Evolutionary conservation across 2,329 filamentous ascomycete species (phyloP).

Genomic region (Bipolaris bicolor): DNA sequence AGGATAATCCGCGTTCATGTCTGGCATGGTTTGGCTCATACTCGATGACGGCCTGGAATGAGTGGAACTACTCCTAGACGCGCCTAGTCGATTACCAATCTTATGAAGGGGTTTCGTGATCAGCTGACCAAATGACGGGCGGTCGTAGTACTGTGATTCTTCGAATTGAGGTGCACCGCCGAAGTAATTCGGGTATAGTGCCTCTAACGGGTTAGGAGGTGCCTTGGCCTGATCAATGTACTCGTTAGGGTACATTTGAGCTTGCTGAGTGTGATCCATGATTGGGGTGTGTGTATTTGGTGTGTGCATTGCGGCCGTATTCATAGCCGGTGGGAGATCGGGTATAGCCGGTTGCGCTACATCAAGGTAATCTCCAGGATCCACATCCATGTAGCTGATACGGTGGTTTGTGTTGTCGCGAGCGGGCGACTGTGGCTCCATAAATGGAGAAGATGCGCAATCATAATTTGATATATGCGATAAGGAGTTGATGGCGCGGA

Average conservation of each 20-base stretch:
- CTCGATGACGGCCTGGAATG: slow-evolving; percentile 33
- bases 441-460: slow-evolving; percentile 34
- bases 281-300: slow-evolving; percentile 28
- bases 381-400: slow-evolving; percentile 49
- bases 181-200: slow-evolving; percentile 46
- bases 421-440: slow-evolving; percentile 31
- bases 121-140: slow-evolving; percentile 44
- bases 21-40: slow-evolving; percentile 25
- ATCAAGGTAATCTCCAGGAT: slow-evolving; percentile 39
- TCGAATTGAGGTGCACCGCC: slow-evolving; percentile 44
- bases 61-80: slow-evolving; percentile 33
- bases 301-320: slow-evolving; percentile 23
- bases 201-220: slow-evolving; percentile 38
- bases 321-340: slow-evolving; percentile 31
- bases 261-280: slow-evolving; percentile 29
- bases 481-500: slow-evolving; percentile 30
- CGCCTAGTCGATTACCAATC: slow-evolving; percentile 37
- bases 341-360: slow-evolving; percentile 40
- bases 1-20: slow-evolving; percentile 33
- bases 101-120: slow-evolving; percentile 44
- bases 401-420: slow-evolving; percentile 36
- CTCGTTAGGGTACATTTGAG: slow-evolving; percentile 26
- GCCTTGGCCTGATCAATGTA: slow-evolving; percentile 41
- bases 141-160: slow-evolving; percentile 46
- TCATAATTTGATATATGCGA: slow-evolving; percentile 29